A percentile compares a stretch with the other conserved stretches of the same genome.
Evolutionary conservation across 768 basidiomycete genomes (phyloP).

Genomic region (Mycena galopus): DNA sequence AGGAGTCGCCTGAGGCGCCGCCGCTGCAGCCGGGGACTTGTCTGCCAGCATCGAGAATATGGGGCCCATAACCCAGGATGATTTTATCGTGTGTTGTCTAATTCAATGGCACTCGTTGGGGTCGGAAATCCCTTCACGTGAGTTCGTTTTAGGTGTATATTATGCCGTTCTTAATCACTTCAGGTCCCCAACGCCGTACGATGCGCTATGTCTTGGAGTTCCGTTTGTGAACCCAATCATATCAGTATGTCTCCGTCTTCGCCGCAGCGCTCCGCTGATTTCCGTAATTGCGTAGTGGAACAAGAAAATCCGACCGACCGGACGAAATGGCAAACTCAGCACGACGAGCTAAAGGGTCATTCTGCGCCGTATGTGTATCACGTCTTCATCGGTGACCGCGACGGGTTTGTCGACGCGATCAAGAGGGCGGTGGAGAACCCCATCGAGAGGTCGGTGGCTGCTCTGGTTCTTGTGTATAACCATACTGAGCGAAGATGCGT

Average conservation of each 20-base stretch:
- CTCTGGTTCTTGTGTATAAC: background rate
- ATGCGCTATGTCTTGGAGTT: conserved; percentile 52
- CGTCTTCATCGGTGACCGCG: conserved; percentile 44
- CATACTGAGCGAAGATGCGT: no score
- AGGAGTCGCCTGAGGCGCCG: background rate
- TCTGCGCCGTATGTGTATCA: conserved; percentile 53
- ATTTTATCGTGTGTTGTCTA: conserved; percentile 18
- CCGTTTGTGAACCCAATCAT: conserved; percentile 53
- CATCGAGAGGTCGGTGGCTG: conserved; percentile 43
- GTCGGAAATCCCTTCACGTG: conserved; percentile 10
- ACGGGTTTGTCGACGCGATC: conserved; percentile 46
- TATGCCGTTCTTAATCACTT: background rate
- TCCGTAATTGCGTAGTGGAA: conserved; percentile 42
- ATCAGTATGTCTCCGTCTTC: background rate
- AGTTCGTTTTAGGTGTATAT: background rate
- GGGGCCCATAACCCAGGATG: background rate
- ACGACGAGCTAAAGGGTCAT: conserved; percentile 42
- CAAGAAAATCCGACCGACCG: conserved; percentile 42
- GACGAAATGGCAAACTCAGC: conserved; percentile 47
- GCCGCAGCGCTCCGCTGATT: background rate
- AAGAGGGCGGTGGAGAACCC: conserved; percentile 42
- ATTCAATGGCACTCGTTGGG: conserved; percentile 9
- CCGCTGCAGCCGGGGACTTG: background rate
- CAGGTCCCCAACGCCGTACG: conserved; percentile 45
- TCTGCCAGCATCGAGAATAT: conserved; percentile 15